These are phyloP conservation scores for Apiospora phragmitis DNA, from an alignment of 2,329 filamentous ascomycete species.

Conservation along the genomic window DNA sequence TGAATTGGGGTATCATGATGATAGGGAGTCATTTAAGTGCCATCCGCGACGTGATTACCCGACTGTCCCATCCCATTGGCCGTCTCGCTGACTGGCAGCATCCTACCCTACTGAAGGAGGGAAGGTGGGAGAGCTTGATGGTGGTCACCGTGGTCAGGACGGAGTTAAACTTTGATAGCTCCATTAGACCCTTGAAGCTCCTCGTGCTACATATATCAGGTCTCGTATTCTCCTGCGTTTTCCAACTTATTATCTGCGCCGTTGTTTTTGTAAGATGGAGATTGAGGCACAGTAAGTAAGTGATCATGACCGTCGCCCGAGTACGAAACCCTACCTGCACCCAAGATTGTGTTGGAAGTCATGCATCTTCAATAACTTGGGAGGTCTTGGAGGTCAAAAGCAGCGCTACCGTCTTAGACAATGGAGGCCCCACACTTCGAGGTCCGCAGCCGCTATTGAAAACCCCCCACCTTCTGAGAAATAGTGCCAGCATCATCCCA, in stretches of 20 bases:
- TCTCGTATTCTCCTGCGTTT: neutral
- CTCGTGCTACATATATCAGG: neutral
- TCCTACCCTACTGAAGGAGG: neutral
- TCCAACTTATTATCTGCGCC: neutral
- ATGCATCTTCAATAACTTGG: too few relatives aligned
- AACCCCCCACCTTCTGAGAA: neutral
- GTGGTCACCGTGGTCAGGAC: neutral
- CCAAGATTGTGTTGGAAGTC: too few relatives aligned
- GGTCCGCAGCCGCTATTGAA: neutral
- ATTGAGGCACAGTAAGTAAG: neutral
- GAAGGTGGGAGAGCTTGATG: neutral
- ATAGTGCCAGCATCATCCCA: slow-evolving; percentile 7
- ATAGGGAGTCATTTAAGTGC: neutral
- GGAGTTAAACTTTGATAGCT: neutral
- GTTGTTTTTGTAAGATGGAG: neutral
- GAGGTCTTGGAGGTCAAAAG: neutral
- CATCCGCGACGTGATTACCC: slow-evolving; percentile 7
- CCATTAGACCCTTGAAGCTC: neutral
- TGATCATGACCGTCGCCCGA: neutral
- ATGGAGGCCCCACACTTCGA: neutral
- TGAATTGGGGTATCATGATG: neutral
- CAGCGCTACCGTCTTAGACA: neutral
- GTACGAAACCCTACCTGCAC: neutral
- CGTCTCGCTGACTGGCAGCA: neutral
- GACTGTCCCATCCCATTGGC: neutral